Conservation (phyloP, 306 rosid species). For the Vigna mungo region DNA sequence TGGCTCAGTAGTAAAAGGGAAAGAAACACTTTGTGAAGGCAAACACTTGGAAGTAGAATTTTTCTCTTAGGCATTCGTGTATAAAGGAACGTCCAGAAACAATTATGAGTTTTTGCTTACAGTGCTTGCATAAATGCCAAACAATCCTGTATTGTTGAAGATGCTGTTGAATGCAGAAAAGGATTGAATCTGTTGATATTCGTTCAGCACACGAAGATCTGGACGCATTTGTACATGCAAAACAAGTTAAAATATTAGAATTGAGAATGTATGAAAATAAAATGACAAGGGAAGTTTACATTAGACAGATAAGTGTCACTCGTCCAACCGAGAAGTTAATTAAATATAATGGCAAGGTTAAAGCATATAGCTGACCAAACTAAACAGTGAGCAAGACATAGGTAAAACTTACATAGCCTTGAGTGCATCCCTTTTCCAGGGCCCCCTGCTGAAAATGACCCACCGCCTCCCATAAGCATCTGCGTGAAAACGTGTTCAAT, state of each 20-base stretch:
- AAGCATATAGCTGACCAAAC: conserved; percentile 23
- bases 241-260: conserved; percentile 14
- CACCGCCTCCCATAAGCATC: conserved; percentile 99
- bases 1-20: background rate
- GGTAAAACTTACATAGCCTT: conserved; percentile 78
- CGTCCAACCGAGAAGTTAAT: conserved; percentile 20
- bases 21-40: background rate
- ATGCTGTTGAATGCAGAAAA: conserved; percentile 95
- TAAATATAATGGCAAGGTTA: conserved; percentile 15
- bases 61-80: background rate
- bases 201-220: conserved; percentile 89
- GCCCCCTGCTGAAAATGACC: conserved; percentile 96
- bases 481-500: conserved; percentile 46
- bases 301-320: background rate
- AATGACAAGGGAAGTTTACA: conserved; percentile 34
- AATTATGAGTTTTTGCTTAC: conserved; percentile 55
- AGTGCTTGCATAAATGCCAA: conserved; percentile 86
- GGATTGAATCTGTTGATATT: conserved; percentile 78
- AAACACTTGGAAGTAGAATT: background rate
- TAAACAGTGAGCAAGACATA: conserved; percentile 6
- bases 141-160: conserved; percentile 86
- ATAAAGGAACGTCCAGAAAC: conserved; percentile 6
- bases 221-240: conserved; percentile 38
- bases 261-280: background rate
- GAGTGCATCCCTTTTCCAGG: conserved; percentile 99